Evolutionary conservation across 257 asterid species (phyloP).

Genomic region (Solanum arcanum): DNA sequence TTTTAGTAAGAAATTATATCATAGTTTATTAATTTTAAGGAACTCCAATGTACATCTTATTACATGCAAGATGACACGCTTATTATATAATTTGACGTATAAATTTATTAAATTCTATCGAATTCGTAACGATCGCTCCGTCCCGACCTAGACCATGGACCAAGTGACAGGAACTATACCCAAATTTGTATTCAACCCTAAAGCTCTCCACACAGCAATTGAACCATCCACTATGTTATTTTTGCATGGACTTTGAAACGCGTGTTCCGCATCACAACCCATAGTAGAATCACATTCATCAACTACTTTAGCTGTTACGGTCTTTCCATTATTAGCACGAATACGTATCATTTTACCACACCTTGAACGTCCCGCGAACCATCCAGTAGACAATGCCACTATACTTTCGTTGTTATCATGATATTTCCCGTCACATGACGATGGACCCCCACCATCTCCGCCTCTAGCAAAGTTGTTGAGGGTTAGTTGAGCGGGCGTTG

Average conservation of each 20-base stretch:
- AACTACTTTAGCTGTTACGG: slow-evolving; percentile 34
- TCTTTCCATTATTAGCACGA: slow-evolving; percentile 22
- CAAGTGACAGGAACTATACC: slow-evolving; percentile 17
- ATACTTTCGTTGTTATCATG: slow-evolving; percentile 15
- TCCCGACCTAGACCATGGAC: slow-evolving; percentile 15
- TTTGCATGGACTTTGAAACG: slow-evolving; percentile 19
- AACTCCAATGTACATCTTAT: neutral
- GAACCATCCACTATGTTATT: slow-evolving; percentile 31
- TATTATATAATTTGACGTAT: neutral
- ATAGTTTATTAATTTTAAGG: neutral
- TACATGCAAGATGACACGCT: neutral
- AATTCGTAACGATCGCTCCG: neutral
- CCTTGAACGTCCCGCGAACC: slow-evolving; percentile 19
- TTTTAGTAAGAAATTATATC: neutral
- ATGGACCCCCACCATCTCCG: slow-evolving; percentile 27
- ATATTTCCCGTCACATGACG: slow-evolving; percentile 21
- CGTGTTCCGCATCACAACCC: slow-evolving; percentile 42
- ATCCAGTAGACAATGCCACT: slow-evolving; percentile 41
- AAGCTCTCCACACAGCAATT: slow-evolving; percentile 21
- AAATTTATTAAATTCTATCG: neutral
- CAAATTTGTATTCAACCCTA: slow-evolving; percentile 3
- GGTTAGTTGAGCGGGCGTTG: slow-evolving; percentile 30
- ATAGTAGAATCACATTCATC: slow-evolving; percentile 45
- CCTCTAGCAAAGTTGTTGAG: slow-evolving; percentile 25
- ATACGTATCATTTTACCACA: slow-evolving; percentile 21